phyloP scores from a whole-genome alignment of 2,329 filamentous ascomycete species.

The Aschersonia sp. region DNA sequence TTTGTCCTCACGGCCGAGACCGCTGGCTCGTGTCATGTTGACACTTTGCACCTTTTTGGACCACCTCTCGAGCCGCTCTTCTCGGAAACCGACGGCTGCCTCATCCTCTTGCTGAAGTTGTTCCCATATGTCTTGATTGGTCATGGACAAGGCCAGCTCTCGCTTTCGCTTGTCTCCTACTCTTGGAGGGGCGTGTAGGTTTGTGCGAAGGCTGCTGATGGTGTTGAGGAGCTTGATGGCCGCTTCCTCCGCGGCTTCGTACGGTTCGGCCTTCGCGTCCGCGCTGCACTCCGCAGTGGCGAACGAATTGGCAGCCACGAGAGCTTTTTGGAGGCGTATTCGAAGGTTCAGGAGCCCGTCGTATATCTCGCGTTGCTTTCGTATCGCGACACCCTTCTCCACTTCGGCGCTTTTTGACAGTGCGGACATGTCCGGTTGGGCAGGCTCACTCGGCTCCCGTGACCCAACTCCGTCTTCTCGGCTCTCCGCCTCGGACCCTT shows the following conservation, averaged over 20 bases:
- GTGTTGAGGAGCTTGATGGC: slow-evolving; percentile 76
- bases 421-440: slow-evolving; percentile 18
- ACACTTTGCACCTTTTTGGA: slow-evolving; percentile 53
- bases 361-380: slow-evolving; percentile 71
- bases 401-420: slow-evolving; percentile 39
- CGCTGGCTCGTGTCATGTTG: slow-evolving; percentile 13
- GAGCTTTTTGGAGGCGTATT: slow-evolving; percentile 83
- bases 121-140: slow-evolving; percentile 56
- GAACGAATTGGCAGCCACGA: slow-evolving; percentile 70
- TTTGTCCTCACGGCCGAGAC: slow-evolving; percentile 16
- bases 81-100: slow-evolving; percentile 43
- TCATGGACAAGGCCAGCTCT: slow-evolving; percentile 34
- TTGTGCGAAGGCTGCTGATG: slow-evolving; percentile 53
- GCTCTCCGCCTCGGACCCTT: slow-evolving; percentile 6
- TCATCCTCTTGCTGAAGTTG: slow-evolving; percentile 54
- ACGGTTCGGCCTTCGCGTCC: slow-evolving; percentile 35
- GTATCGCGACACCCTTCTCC: slow-evolving; percentile 75
- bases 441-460: slow-evolving; percentile 10
- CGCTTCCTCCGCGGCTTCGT: slow-evolving; percentile 67
- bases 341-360: slow-evolving; percentile 79
- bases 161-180: slow-evolving; percentile 49
- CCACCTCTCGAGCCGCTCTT: slow-evolving; percentile 76
- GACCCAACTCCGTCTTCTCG: not conserved
- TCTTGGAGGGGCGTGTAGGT: slow-evolving; percentile 33
- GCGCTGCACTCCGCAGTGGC: slow-evolving; percentile 25